Percentiles rank a stretch among this genome's conserved stretches.
These are phyloP conservation scores for Oleoguttula mirabilis DNA, from an alignment of 495 filamentous ascomycete species.

Conservation along the genomic window DNA sequence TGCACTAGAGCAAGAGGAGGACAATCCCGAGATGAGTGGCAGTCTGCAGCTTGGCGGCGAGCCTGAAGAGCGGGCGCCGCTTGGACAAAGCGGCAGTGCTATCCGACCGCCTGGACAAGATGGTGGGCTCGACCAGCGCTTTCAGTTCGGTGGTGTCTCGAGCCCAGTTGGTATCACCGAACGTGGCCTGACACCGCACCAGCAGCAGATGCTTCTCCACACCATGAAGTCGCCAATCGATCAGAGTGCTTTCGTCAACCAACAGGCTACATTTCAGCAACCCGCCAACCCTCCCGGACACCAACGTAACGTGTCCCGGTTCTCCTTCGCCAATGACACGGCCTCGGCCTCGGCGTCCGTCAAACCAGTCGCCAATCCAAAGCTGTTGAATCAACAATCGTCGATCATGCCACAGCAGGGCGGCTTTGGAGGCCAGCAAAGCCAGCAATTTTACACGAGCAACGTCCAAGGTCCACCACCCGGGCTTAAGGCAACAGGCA, in stretches of 20 bases:
- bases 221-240: constrained; percentile 43
- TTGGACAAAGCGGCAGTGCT: constrained; percentile 36
- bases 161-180: constrained; percentile 36
- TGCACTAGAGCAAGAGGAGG: constrained; percentile 22
- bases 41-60: constrained; percentile 85
- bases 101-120: constrained; percentile 68
- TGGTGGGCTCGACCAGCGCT: constrained; percentile 16
- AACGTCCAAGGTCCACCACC: constrained; percentile 85
- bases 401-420: constrained; percentile 64
- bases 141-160: constrained; percentile 26
- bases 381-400: constrained; percentile 79
- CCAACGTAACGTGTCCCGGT: constrained; percentile 73
- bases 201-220: constrained; percentile 51
- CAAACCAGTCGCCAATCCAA: constrained; percentile 71
- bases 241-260: constrained; percentile 42
- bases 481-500: constrained; percentile 86
- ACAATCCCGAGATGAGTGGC: constrained; percentile 55
- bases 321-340: constrained; percentile 73
- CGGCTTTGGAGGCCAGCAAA: constrained; percentile 39
- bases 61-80: constrained; percentile 52
- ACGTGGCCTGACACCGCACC: constrained; percentile 69
- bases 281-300: constrained; percentile 56
- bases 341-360: constrained; percentile 50
- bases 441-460: constrained; percentile 48
- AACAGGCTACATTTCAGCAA: constrained; percentile 32